These are phyloP conservation scores for Abrus precatorius DNA, from an alignment of 306 rosid genomes.

Conservation along the genomic window DNA sequence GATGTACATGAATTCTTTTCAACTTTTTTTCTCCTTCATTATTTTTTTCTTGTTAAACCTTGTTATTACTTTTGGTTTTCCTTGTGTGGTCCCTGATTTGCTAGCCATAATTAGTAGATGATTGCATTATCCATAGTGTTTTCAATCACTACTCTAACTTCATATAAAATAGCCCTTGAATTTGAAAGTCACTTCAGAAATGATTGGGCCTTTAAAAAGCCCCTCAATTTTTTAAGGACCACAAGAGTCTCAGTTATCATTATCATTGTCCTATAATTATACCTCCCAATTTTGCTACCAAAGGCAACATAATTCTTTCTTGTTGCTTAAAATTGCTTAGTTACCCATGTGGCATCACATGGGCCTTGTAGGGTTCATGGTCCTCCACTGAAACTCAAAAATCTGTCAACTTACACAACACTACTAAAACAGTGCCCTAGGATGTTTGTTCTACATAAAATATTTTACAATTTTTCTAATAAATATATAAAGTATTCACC, in stretches of 20 bases:
- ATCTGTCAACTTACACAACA: conserved; percentile 6
- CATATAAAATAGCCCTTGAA: neutral
- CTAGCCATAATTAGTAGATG: conserved; percentile 8
- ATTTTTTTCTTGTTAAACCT: neutral
- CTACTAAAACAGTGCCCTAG: neutral
- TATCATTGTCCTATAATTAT: conserved; percentile 41
- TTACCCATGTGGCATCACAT: conserved; percentile 73
- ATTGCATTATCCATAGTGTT: conserved; percentile 27
- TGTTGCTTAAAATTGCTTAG: conserved; percentile 48
- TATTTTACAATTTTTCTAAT: no score
- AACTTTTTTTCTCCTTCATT: neutral
- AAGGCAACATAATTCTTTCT: conserved; percentile 36
- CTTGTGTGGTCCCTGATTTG: conserved; percentile 18
- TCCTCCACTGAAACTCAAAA: conserved; percentile 58
- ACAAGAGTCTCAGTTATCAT: conserved; percentile 49
- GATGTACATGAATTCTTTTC: conserved; percentile 8
- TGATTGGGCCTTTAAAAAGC: conserved; percentile 41
- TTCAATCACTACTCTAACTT: neutral
- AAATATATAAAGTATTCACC: no score
- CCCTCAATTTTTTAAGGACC: conserved; percentile 59
- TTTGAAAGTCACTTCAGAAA: conserved; percentile 49
- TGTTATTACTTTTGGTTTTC: neutral
- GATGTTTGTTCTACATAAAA: neutral
- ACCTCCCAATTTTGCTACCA: conserved; percentile 8
- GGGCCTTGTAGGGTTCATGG: conserved; percentile 66